Percentiles rank a stretch among this genome's conserved stretches.
phyloP scores from a whole-genome alignment of 2,329 filamentous ascomycete genomes.

The Onygena corvina region DNA sequence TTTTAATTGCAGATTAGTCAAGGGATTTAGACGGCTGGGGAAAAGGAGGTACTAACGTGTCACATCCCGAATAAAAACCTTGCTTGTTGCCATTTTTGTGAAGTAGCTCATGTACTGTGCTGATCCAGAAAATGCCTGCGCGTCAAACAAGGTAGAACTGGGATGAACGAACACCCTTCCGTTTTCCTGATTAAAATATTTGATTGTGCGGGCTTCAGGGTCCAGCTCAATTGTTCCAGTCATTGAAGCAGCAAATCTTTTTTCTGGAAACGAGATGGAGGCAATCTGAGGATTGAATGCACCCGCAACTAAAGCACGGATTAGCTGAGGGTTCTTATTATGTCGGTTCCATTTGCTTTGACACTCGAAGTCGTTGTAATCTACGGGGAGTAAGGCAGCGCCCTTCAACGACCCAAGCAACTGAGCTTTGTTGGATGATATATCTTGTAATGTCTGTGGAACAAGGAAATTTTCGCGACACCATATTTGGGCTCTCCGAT shows the following conservation, averaged over 20 bases:
- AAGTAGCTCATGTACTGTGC: conserved; percentile 81
- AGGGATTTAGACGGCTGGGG: conserved; percentile 6
- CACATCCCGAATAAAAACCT: conserved; percentile 81
- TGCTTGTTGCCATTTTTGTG: conserved; percentile 78
- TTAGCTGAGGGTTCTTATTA: conserved; percentile 37
- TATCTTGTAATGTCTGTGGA: conserved; percentile 72
- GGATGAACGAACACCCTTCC: conserved; percentile 89
- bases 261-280: conserved; percentile 84
- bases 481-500: conserved; percentile 48
- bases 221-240: conserved; percentile 87
- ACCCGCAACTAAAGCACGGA: conserved; percentile 59
- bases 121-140: conserved; percentile 61
- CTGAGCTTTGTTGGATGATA: conserved; percentile 72
- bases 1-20: background rate
- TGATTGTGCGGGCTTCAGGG: conserved; percentile 81
- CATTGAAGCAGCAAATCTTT: conserved; percentile 80
- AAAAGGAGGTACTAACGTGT: conserved; percentile 52
- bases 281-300: conserved; percentile 78
- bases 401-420: conserved; percentile 78
- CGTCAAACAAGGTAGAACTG: conserved; percentile 71
- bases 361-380: conserved; percentile 29
- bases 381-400: conserved; percentile 59
- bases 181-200: conserved; percentile 78
- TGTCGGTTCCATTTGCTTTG: conserved; percentile 30
- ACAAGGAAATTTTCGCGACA: conserved; percentile 80